A percentile compares a stretch with the other conserved stretches of the same genome.
phyloP scores from a whole-genome alignment of 2,329 filamentous ascomycete species.

The Nannizziopsis barbatae region DNA sequence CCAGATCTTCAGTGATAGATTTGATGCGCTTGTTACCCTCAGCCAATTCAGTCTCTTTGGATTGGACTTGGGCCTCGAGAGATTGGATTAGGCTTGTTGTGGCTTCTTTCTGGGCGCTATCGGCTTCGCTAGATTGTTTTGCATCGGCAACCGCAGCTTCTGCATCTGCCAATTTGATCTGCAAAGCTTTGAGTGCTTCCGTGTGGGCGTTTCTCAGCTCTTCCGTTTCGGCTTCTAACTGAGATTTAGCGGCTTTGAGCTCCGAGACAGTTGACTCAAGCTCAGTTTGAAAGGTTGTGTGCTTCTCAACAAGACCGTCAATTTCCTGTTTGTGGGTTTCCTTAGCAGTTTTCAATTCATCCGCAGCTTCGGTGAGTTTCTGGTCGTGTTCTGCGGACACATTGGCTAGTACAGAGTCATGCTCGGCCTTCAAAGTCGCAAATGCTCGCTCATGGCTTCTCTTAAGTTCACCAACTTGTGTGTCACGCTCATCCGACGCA shows the following conservation, averaged over 20 bases:
- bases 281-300: constrained; percentile 9
- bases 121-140: constrained; percentile 13
- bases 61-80: constrained; percentile 16
- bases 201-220: constrained; percentile 10
- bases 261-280: constrained; percentile 13
- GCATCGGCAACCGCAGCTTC: constrained; percentile 16
- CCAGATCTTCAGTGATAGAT: constrained; percentile 14
- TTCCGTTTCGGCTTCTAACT: constrained; percentile 9
- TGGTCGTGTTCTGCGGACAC: constrained; percentile 12
- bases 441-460: constrained; percentile 13
- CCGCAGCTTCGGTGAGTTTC: constrained; percentile 15
- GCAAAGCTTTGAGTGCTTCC: constrained; percentile 15
- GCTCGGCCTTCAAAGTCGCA: constrained; percentile 15
- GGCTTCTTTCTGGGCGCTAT: constrained; percentile 14
- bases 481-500: constrained; percentile 11
- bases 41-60: constrained; percentile 15
- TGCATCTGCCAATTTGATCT: constrained; percentile 17
- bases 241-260: constrained; percentile 10
- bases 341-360: constrained; percentile 13
- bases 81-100: constrained; percentile 13
- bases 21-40: constrained; percentile 13
- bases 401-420: constrained; percentile 14
- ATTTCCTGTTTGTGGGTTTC: constrained; percentile 14
- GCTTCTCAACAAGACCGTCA: constrained; percentile 12
- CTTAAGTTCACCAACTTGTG: constrained; percentile 11